Base-by-base conservation (phyloP, 768 basidiomycete species). In the Guyanaporus albipodus region DNA sequence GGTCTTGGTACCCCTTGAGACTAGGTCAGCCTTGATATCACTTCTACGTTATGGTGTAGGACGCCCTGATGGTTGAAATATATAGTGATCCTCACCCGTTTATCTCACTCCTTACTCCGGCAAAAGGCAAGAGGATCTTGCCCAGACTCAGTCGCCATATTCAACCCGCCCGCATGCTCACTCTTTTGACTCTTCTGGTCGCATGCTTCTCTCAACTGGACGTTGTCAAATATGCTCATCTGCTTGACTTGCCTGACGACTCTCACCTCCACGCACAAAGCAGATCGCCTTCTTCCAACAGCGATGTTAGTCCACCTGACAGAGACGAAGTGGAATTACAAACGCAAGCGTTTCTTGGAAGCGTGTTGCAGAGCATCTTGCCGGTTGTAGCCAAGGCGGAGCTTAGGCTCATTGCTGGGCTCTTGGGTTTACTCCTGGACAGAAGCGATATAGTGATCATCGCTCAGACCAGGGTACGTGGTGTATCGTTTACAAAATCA, bases 201-300 rank as follows among this genome's bases (percentile, higher is more conserved):
- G 94, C 94, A 0, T 95, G 91, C 60, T 98, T 97, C 71, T 81
- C 79, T 49, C 93, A 97, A 64, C 76, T 98, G 46, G 95, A 97
- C 62, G 91, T 98, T 15, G 85, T 98, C 40, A 75, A 76, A 54
- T 73, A 89, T 41, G 87, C 92, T 4, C 79, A 80, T 31, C 51
- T 86, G 15, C 78, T 88, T 28, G 95, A 88, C 63, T 69, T 76
- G 1, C 59, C 79, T 0, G 75, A 86, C 50, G 82, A 87, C 53
- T 77, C 77, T 4, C 59, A 64, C n/a, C 49, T 59, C 0, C 61
- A 62, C 9, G 3, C 56, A 15, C 59, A 58, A 35, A 41, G 38
- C 35, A 56, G 41, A 32, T 49, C 52, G 5, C 59, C 62, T 1
- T 50, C 61, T 32, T 38, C 53, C 24, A 58, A 42, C 19, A 27